Evolutionary conservation across 176 grass and related monocot genomes (phyloP).

Genomic region (Panicum miliaceum): DNA sequence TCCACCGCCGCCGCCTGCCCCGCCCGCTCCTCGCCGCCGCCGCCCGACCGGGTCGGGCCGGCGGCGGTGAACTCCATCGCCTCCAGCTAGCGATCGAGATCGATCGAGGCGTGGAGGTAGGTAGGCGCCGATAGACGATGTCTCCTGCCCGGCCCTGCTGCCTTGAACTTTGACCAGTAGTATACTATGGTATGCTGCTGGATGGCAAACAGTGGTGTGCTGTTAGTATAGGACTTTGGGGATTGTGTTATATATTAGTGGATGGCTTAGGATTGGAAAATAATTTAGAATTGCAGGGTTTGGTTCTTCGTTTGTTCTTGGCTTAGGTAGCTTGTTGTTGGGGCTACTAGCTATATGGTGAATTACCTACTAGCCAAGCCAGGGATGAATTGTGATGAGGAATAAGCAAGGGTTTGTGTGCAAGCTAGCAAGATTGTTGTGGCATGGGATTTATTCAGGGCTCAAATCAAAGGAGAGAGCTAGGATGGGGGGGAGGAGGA

Average conservation of each 20-base stretch:
- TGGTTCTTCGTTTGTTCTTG: conserved; percentile 29
- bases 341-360: not conserved
- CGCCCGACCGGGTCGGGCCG: conserved; percentile 34
- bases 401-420: conserved; percentile 2
- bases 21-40: not conserved
- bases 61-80: conserved; percentile 47
- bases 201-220: not conserved
- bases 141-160: not conserved
- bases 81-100: not conserved
- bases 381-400: not conserved
- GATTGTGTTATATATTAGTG: conserved; percentile 44
- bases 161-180: conserved; percentile 45
- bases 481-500: not conserved
- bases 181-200: conserved; percentile 2
- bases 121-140: not conserved
- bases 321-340: not conserved
- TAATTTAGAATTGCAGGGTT: conserved; percentile 47
- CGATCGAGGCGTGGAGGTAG: conserved; percentile 1
- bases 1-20: conserved; percentile 42
- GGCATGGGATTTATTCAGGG: not conserved
- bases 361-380: not conserved
- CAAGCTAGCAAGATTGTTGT: not conserved
- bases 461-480: not conserved
- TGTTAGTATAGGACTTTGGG: conserved; percentile 38
- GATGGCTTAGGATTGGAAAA: conserved; percentile 26